These are phyloP conservation scores for Penicillium sp. DNA, from an alignment of 2,329 filamentous ascomycete species.

Conservation along the genomic window DNA sequence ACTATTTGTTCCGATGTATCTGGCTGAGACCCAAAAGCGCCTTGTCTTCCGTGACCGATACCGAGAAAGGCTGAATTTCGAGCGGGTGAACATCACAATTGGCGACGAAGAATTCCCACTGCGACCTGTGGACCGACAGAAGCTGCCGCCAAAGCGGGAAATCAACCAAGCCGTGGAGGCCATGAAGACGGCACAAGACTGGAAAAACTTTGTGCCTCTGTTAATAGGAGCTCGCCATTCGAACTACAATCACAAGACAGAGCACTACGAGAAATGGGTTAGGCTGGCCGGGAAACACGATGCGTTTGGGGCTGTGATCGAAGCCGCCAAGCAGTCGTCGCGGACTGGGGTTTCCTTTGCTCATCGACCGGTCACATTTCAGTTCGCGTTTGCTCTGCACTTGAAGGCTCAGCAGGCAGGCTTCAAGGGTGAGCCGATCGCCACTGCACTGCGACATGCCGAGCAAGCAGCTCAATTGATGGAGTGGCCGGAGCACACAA, in stretches of 20 bases:
- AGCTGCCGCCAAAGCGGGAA: constrained; percentile 32
- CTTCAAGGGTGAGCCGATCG: constrained; percentile 30
- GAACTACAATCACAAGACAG: constrained; percentile 21
- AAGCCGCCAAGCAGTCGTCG: constrained; percentile 31
- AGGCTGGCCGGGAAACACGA: constrained; percentile 34
- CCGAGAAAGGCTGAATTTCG: constrained; percentile 31
- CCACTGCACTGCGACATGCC: constrained; percentile 30
- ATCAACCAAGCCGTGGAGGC: constrained; percentile 28
- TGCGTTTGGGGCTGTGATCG: constrained; percentile 32
- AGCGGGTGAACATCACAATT: constrained; percentile 39
- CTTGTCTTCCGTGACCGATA: constrained; percentile 38
- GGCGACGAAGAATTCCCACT: constrained; percentile 37
- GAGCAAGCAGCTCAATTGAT: constrained; percentile 33
- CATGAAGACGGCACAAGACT: constrained; percentile 37
- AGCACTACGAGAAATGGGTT: constrained; percentile 33
- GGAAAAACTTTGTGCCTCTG: constrained; percentile 39
- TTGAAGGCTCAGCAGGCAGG: constrained; percentile 27
- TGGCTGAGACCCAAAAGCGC: constrained; percentile 33
- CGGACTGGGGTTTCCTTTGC: constrained; percentile 34
- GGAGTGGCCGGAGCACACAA: constrained; percentile 31
- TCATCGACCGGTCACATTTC: constrained; percentile 21
- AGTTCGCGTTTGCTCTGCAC: constrained; percentile 27
- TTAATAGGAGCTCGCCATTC: constrained; percentile 35
- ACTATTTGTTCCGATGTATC: constrained; percentile 41
- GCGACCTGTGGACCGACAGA: constrained; percentile 30